Evolutionary conservation across 768 basidiomycete species (phyloP).

Genomic region (Cystobasidium tubakii): DNA sequence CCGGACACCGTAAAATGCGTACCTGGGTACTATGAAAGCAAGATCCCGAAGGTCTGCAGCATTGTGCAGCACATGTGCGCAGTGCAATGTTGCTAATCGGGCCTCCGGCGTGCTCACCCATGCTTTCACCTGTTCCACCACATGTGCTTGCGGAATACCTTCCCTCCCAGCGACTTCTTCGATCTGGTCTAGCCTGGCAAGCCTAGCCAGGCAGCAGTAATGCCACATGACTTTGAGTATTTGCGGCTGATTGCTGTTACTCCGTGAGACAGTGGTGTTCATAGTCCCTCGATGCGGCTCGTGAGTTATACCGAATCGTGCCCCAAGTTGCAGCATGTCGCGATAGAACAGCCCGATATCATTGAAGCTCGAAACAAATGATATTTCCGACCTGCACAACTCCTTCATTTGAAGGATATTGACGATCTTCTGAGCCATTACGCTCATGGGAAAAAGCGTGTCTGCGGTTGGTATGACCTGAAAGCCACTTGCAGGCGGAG

Average conservation of each 20-base stretch:
- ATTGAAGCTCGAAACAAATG: background rate
- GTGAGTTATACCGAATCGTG: background rate
- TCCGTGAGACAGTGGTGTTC: background rate
- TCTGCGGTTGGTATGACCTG: background rate
- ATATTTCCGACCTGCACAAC: background rate
- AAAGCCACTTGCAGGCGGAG: background rate
- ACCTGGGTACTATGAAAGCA: constrained; percentile 22
- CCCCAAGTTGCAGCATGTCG: constrained; percentile 8
- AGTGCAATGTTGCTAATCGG: background rate
- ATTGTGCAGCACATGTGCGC: constrained; percentile 4
- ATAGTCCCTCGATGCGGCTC: background rate
- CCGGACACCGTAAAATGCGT: background rate
- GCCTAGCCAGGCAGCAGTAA: constrained; percentile 10
- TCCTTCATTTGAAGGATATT: constrained; percentile 11
- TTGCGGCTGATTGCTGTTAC: background rate
- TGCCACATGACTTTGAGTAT: constrained; percentile 4
- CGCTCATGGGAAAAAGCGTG: background rate
- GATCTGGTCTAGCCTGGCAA: constrained; percentile 2
- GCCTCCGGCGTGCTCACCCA: constrained; percentile 1
- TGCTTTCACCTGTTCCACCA: background rate
- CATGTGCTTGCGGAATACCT: constrained; percentile 1
- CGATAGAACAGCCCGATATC: background rate
- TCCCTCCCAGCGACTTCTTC: constrained; percentile 3
- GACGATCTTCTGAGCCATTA: constrained; percentile 25
- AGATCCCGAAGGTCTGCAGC: background rate